Evolutionary conservation across 495 filamentous ascomycete genomes (phyloP), one percentile per base, ranked within the genome.

Genomic region (Tetracladium marchalianum): DNA sequence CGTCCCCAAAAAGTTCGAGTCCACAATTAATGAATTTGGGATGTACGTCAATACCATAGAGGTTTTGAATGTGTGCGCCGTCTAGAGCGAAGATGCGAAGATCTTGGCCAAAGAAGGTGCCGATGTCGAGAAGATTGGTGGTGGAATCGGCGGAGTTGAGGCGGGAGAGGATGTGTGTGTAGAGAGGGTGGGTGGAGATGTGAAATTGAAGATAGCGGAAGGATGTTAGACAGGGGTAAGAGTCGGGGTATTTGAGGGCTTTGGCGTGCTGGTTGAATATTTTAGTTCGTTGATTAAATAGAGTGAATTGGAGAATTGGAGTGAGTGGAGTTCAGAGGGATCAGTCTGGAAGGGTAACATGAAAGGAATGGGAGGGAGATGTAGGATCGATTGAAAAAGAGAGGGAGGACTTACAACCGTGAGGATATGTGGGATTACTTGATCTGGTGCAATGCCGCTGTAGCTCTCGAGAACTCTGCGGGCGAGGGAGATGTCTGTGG

Each of bases 21-120:
- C 64, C 63, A 5, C 62, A 31, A 8, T 60, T 45, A 7, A 27
- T 27, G 43, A 53, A 60, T 31, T 56, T 56, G 12, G 34, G 43
- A 7, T 40, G 35, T 9, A 63, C 54, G 34, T 67, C 64, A n/a
- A 59, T 13, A 10, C 57, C 64, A 41, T 49, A 36, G 22, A 66
- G 18, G 34, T 56, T 55, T n/a, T 52, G 41, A 1, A 51, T 22
- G 2, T 57, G 57, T 2, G 58, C 58, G 17, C 58, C 62, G 43
- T 65, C 58, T 35, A 50, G 50, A 8, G 58, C 57, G 5, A 67
- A 56, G 9, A 52, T 45, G 1, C 65, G 60, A 8, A 66, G 38
- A 15, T 67, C 65, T 34, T 58, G 51, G n/a, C 58, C 65, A 9
- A 70, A 43, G 38, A 54, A 64, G 47, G 65, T 66, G 19, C 66